Conservation (phyloP, 2,329 filamentous ascomycete genomes). For the Paecilomyces dactylethromorphus region DNA sequence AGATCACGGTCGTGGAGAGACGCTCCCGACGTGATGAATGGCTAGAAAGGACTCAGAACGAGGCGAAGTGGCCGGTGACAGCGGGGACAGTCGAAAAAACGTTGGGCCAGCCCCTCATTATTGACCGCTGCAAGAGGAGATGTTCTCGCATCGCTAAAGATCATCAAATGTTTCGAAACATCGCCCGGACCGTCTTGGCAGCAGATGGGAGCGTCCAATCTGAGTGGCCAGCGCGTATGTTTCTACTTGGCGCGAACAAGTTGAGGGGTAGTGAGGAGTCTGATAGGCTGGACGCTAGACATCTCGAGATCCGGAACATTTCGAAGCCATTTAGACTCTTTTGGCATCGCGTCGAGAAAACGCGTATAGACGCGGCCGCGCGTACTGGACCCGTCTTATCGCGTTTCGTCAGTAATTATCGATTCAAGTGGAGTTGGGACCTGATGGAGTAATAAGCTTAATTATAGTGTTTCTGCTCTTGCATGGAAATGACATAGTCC, state of each 20-base stretch:
- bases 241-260: background rate
- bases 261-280: background rate
- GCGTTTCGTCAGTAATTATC: background rate
- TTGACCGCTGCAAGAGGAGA: background rate
- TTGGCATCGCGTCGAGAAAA: background rate
- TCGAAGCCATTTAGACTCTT: background rate
- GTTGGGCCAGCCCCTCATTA: background rate
- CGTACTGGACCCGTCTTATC: background rate
- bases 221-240: background rate
- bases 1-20: slow-evolving; percentile 6
- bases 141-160: background rate
- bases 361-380: background rate
- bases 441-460: background rate
- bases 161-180: background rate
- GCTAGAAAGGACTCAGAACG: background rate
- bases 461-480: background rate
- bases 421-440: background rate
- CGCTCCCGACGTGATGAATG: slow-evolving; percentile 10
- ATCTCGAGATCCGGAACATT: background rate
- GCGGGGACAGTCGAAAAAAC: background rate
- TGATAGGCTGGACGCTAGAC: background rate
- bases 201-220: background rate
- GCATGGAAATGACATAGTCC: background rate
- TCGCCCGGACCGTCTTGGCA: background rate
- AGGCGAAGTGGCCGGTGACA: background rate